These are phyloP conservation scores for Nicotiana obtusifolia DNA, from an alignment of 257 asterid species.

Conservation along the genomic window DNA sequence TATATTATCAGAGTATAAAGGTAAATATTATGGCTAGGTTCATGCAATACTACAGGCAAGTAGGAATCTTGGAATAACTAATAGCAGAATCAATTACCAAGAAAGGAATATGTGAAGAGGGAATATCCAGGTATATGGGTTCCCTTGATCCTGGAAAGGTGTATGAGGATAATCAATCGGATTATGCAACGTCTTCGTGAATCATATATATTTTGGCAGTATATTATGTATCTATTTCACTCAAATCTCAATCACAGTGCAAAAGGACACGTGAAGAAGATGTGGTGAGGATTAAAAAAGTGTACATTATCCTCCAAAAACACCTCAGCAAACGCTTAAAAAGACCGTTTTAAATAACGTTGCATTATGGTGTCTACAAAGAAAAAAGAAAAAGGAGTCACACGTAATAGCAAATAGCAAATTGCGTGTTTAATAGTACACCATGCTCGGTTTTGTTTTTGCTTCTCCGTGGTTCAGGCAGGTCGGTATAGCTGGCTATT, in stretches of 20 bases:
- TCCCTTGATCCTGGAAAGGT: background rate
- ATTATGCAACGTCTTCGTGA: background rate
- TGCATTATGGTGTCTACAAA: background rate
- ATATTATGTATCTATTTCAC: background rate
- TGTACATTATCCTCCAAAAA: background rate
- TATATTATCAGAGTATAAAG: background rate
- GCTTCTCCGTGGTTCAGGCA: background rate
- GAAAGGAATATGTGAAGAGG: background rate
- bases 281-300: background rate
- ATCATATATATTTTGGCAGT: background rate
- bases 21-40: background rate
- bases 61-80: background rate
- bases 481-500: background rate
- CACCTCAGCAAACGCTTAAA: background rate
- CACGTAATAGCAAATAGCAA: background rate
- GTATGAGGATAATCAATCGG: background rate
- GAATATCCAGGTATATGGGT: background rate
- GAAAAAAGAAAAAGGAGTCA: background rate
- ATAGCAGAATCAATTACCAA: too few relatives aligned
- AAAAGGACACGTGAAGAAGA: background rate
- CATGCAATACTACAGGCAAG: background rate
- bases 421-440: background rate
- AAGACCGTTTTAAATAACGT: background rate
- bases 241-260: background rate
- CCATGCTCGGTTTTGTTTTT: background rate